Conservation (phyloP, 164 flowering plant species). For the Nymphaea thermarum region DNA sequence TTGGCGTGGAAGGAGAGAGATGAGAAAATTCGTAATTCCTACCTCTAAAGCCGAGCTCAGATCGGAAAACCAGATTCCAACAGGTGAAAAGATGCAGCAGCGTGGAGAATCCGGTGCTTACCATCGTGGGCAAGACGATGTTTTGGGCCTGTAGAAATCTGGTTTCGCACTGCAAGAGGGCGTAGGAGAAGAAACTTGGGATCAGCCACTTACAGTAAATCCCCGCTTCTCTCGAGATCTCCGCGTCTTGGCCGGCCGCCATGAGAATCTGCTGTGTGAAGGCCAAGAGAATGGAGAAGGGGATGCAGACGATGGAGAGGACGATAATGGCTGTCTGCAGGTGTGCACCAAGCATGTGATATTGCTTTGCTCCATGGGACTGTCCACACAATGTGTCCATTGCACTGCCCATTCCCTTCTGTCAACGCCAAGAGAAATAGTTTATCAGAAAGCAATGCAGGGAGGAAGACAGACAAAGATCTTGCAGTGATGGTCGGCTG, state of each 20-base stretch:
- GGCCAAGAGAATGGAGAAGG: slow-evolving; percentile 23
- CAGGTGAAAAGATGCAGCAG: slow-evolving; percentile 20
- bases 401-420: slow-evolving; percentile 32
- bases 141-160: slow-evolving; percentile 26
- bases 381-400: slow-evolving; percentile 33
- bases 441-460: background rate
- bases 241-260: slow-evolving; percentile 19
- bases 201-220: slow-evolving; percentile 19
- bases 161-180: slow-evolving; percentile 19
- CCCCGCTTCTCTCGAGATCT: slow-evolving; percentile 23
- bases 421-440: background rate
- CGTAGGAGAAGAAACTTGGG: slow-evolving; percentile 23
- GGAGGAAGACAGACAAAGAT: too few species aligned
- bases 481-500: too few species aligned
- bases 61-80: slow-evolving; percentile 25
- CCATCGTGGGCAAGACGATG: slow-evolving; percentile 26
- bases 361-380: slow-evolving; percentile 28
- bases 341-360: slow-evolving; percentile 21
- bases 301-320: slow-evolving; percentile 19
- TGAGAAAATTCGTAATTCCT: too few species aligned
- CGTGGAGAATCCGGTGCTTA: slow-evolving; percentile 21
- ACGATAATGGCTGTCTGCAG: slow-evolving; percentile 23
- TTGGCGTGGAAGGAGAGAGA: too few species aligned
- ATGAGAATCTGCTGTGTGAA: slow-evolving; percentile 14
- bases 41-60: slow-evolving; percentile 20